These are phyloP conservation scores for Coemansia sp. DNA, from an alignment of 192 early-diverging fungal species.

Conservation along the genomic window DNA sequence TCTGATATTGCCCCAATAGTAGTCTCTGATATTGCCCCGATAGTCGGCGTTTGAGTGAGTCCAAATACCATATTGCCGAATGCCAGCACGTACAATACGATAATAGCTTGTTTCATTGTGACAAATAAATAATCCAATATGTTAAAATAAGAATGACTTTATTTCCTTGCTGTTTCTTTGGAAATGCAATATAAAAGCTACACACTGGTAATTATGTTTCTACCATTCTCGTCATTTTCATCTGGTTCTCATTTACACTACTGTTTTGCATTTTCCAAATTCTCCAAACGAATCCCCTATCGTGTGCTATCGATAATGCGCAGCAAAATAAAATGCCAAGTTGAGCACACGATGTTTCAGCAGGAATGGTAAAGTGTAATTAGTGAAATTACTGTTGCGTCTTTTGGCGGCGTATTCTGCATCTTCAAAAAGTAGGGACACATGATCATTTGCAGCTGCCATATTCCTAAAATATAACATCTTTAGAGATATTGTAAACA, in stretches of 20 bases:
- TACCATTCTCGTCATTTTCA: no score
- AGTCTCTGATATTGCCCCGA: background rate
- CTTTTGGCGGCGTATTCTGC: background rate
- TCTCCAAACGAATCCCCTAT: background rate
- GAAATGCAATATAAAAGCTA: no score
- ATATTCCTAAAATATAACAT: no score
- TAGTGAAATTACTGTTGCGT: background rate
- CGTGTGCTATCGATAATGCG: background rate
- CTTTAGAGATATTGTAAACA: no score
- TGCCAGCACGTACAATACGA: background rate
- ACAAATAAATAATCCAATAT: background rate
- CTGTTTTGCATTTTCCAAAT: conserved; percentile 1
- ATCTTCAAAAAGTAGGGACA: no score
- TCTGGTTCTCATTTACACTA: background rate
- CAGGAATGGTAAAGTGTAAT: background rate
- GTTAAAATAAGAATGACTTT: no score
- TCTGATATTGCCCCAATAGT: background rate
- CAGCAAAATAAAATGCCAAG: background rate
- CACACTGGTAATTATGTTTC: no score
- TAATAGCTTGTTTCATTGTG: background rate
- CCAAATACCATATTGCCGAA: background rate
- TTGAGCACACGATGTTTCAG: background rate
- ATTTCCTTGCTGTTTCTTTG: no score
- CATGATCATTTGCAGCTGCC: no score
- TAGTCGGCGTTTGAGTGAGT: background rate